Percentiles rank a stretch among this genome's conserved stretches.
These are phyloP conservation scores for Nymphaea colorata DNA, from an alignment of 164 flowering plant genomes.

Conservation along the genomic window DNA sequence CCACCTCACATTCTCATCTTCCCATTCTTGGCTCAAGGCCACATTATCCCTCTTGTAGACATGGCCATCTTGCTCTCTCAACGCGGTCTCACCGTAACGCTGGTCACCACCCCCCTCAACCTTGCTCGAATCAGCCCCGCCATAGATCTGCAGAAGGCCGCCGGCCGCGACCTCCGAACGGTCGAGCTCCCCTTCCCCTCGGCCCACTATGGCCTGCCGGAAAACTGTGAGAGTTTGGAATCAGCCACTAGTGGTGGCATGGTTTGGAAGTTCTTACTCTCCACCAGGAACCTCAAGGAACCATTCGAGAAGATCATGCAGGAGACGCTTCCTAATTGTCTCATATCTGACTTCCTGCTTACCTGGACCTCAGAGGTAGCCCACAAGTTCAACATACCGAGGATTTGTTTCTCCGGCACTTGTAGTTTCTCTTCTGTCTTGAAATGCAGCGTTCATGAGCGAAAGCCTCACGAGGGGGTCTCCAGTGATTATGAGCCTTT, in stretches of 20 bases:
- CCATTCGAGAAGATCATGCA: slow-evolving; percentile 25
- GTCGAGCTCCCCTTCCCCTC: slow-evolving; percentile 19
- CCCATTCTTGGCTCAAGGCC: slow-evolving; percentile 40
- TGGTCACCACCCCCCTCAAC: slow-evolving; percentile 36
- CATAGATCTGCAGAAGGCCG: slow-evolving; percentile 4
- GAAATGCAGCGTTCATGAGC: neutral
- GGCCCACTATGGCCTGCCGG: slow-evolving; percentile 27
- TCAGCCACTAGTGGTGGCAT: neutral
- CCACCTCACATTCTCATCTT: slow-evolving; percentile 14
- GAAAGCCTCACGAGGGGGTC: too few species aligned
- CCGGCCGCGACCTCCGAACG: slow-evolving; percentile 12
- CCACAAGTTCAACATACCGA: neutral
- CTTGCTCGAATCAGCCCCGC: slow-evolving; percentile 11
- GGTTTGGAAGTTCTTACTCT: neutral
- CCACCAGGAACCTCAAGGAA: slow-evolving; percentile 11
- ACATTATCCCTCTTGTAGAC: slow-evolving; percentile 39
- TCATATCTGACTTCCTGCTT: neutral
- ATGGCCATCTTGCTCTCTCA: slow-evolving; percentile 36
- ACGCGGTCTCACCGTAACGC: slow-evolving; percentile 30
- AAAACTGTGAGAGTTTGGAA: too few species aligned
- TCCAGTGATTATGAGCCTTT: too few species aligned
- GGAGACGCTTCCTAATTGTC: neutral
- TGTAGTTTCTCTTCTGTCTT: neutral
- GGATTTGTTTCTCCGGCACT: neutral
- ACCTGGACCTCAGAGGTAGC: slow-evolving; percentile 3